These are phyloP conservation scores for Cordyceps pruinosa DNA, from an alignment of 2,329 filamentous ascomycete species.

Conservation along the genomic window DNA sequence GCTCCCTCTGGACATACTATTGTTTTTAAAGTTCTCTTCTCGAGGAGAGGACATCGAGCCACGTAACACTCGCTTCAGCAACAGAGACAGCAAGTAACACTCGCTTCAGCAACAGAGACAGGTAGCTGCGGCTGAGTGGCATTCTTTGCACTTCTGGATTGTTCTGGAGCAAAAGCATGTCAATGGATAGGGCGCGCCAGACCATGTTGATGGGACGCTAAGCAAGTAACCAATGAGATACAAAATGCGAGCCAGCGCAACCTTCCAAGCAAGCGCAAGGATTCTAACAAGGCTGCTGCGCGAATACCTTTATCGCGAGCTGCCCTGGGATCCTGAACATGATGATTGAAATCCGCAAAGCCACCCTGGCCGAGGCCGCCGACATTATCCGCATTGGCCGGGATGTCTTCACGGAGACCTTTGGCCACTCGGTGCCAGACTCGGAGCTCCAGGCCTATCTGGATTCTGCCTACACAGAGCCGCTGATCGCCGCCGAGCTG, in stretches of 20 bases:
- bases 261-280: too few relatives aligned
- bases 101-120: too few relatives aligned
- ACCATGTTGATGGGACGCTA: background rate
- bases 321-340: background rate
- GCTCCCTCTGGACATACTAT: too few relatives aligned
- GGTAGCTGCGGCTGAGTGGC: background rate
- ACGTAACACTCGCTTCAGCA: too few relatives aligned
- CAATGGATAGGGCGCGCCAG: constrained; percentile 3
- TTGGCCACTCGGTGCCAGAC: constrained; percentile 34
- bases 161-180: background rate
- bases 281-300: too few relatives aligned
- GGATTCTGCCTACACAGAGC: constrained; percentile 28
- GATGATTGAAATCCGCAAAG: constrained; percentile 7
- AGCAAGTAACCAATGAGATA: background rate
- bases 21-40: background rate
- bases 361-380: constrained; percentile 19
- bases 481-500: constrained; percentile 23
- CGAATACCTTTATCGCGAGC: too few relatives aligned
- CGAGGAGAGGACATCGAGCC: background rate
- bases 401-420: constrained; percentile 31
- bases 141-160: background rate
- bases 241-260: background rate
- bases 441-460: constrained; percentile 33
- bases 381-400: constrained; percentile 29
- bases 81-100: too few relatives aligned